A percentile compares a stretch with the other conserved stretches of the same genome.
These are phyloP conservation scores for Aureobasidium leucospermi DNA, from an alignment of 2,329 filamentous ascomycete species.

Conservation along the genomic window DNA sequence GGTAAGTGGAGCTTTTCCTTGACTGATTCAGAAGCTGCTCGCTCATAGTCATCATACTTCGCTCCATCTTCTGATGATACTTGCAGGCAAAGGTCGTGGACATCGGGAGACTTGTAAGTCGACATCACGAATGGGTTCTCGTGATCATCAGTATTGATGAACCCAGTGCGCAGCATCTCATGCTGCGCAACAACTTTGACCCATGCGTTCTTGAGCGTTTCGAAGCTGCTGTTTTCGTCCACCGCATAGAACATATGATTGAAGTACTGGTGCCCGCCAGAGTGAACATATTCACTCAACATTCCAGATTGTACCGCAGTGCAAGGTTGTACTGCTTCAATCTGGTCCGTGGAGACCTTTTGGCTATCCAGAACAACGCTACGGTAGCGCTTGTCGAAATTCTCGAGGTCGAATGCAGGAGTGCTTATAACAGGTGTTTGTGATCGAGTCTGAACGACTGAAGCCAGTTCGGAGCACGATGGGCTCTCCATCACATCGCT, in stretches of 20 bases:
- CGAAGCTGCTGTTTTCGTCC: slow-evolving; percentile 31
- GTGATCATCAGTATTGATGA: slow-evolving; percentile 54
- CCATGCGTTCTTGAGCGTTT: slow-evolving; percentile 54
- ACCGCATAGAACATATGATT: slow-evolving; percentile 60
- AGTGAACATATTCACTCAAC: slow-evolving; percentile 64
- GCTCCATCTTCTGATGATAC: background rate
- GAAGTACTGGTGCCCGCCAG: slow-evolving; percentile 62
- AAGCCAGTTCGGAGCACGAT: slow-evolving; percentile 29
- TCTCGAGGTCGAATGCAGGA: slow-evolving; percentile 39
- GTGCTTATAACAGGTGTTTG: background rate
- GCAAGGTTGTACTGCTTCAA: slow-evolving; percentile 64
- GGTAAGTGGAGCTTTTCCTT: slow-evolving; percentile 44
- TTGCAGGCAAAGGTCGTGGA: slow-evolving; percentile 36
- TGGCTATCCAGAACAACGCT: slow-evolving; percentile 26
- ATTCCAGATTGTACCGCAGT: slow-evolving; percentile 75
- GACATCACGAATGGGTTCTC: slow-evolving; percentile 68
- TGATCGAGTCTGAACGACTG: slow-evolving; percentile 18
- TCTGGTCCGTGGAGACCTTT: slow-evolving; percentile 24
- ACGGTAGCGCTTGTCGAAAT: slow-evolving; percentile 43
- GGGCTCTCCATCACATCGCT: slow-evolving; percentile 63
- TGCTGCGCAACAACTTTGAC: slow-evolving; percentile 44
- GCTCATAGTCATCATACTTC: background rate
- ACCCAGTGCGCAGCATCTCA: slow-evolving; percentile 70
- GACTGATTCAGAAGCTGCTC: slow-evolving; percentile 23
- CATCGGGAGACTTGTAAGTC: slow-evolving; percentile 40